Base-by-base conservation (phyloP, 441 rosid genomes). In the Mallotus repandus region DNA sequence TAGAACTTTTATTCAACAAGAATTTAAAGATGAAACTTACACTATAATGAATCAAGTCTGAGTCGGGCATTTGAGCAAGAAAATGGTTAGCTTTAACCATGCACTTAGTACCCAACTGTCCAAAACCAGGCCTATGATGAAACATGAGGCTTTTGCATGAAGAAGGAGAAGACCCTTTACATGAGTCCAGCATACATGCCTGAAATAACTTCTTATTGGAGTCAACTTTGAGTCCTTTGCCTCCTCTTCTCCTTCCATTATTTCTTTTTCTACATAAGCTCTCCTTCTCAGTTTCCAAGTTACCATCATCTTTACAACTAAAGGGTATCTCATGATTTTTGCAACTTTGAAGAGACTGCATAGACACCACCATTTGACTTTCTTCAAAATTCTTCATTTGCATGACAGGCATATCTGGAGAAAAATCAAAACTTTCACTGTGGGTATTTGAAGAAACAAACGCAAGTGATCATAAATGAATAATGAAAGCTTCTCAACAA, bases 1-100 rank as follows among this genome's bases (percentile, higher is more conserved):
- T 9, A 2, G 19, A 35, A 29, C 55, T 11, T n/a, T 50, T 38
- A 38, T 19, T 54, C 22, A 63, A 43, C 13, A 56, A 58, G n/a
- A 66, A 19, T 1, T 54, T 4, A 12, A 48, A 18, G 9, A 48
- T 61, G 14, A 5, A 66, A 75, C 89, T 78, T 74, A 84, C 89
- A 63, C 55, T 77, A 60, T 86, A 86, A n/a, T 84, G 89, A 46
- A 68, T 71, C 74, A 86, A 79, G 76, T 86, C 86, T n/a, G 82
- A 70, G 50, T 59, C 70, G 0, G 86, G 78, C 41, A 86, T 73
- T 69, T 77, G 77, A 13, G 83, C 87, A n/a, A 84, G 81, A 69
- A 86, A 86, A 77, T 86, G 87, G 76, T 86, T 86, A 70, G 89
- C 89, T 79, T 84, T 86, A 64, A 84, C 87, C 19, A 84, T 66